These are phyloP conservation scores for Aschersonia sp. DNA, from an alignment of 2,329 filamentous ascomycete genomes.

Conservation along the genomic window DNA sequence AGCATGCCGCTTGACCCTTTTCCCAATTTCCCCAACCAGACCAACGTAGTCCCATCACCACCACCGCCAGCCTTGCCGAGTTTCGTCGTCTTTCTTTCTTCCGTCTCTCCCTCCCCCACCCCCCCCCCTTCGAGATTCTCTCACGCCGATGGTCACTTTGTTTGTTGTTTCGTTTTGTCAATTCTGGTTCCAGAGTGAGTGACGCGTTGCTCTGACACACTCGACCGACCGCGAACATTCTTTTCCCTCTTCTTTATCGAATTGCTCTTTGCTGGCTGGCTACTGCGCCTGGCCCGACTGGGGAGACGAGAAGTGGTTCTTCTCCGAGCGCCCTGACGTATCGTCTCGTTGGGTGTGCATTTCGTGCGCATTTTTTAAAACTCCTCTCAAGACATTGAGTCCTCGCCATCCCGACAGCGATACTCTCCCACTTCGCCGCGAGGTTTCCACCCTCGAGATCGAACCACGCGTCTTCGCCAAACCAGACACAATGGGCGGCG, in stretches of 20 bases:
- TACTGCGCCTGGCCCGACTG: background rate
- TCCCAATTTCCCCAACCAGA: background rate
- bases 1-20: background rate
- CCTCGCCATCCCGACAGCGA: too few species aligned
- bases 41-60: background rate
- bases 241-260: too few species aligned
- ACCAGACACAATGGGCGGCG: slow-evolving; percentile 63
- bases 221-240: too few species aligned
- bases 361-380: too few species aligned
- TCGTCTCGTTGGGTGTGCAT: too few species aligned
- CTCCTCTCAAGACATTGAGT: too few species aligned
- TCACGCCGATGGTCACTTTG: background rate
- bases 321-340: too few species aligned
- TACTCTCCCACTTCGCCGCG: too few species aligned
- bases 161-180: background rate
- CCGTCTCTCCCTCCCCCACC: background rate
- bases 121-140: background rate
- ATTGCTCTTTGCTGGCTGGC: background rate
- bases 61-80: background rate
- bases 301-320: background rate
- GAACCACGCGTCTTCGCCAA: too few species aligned
- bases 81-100: background rate
- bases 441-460: too few species aligned
- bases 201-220: too few species aligned
- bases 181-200: background rate